Conservation (phyloP, 140 eudicot genomes). For the Anethum foeniculum region DNA sequence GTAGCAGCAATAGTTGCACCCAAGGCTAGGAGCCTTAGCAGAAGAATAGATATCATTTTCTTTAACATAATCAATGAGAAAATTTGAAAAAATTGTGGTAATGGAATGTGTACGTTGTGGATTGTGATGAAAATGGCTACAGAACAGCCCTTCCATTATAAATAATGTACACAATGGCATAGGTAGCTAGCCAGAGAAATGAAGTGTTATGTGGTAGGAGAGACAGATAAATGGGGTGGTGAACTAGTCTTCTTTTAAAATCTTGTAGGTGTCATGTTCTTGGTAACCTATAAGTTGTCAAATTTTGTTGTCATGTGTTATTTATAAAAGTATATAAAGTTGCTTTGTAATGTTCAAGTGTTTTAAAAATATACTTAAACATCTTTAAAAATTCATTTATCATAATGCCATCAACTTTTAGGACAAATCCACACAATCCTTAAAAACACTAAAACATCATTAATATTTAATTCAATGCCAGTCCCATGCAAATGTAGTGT, state of each 20-base stretch:
- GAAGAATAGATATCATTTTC: conserved; percentile 37
- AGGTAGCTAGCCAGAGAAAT: neutral
- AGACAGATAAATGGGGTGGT: conserved; percentile 29
- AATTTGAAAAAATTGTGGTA: neutral
- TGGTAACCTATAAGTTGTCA: conserved; percentile 26
- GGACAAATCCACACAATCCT: no score
- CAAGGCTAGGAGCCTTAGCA: conserved; percentile 69
- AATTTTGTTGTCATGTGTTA: conserved; percentile 4
- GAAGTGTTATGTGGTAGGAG: conserved; percentile 18
- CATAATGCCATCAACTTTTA: neutral
- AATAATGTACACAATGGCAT: neutral
- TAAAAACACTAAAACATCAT: no score
- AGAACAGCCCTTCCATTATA: neutral
- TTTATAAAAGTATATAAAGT: neutral
- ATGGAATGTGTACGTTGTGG: neutral
- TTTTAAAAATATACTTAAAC: neutral
- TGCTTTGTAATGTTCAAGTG: neutral
- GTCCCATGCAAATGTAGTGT: neutral
- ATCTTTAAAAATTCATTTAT: neutral
- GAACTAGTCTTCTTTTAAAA: conserved; percentile 10
- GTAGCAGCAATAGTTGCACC: conserved; percentile 50
- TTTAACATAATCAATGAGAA: conserved; percentile 33
- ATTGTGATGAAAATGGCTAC: neutral
- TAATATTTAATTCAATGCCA: neutral
- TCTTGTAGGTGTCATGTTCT: conserved; percentile 16